phyloP scores from a whole-genome alignment of 2,329 filamentous ascomycete species.

The Pseudogymnoascus sp. region DNA sequence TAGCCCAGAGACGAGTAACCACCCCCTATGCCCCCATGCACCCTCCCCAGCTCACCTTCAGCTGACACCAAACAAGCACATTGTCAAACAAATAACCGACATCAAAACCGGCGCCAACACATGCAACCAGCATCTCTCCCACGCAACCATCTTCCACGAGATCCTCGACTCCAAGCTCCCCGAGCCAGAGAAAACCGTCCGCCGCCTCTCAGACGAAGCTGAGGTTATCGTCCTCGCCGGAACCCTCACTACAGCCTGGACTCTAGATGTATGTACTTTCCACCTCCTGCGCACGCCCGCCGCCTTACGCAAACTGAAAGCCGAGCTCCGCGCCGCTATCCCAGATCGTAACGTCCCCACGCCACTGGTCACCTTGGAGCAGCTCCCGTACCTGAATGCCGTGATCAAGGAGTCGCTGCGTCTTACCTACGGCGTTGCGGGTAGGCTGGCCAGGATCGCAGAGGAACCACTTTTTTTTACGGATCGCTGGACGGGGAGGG shows the following conservation, averaged over 20 bases:
- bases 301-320: constrained; percentile 24
- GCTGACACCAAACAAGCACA: background rate
- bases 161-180: background rate
- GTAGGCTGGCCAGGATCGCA: constrained; percentile 22
- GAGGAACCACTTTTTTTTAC: constrained; percentile 16
- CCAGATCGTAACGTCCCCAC: constrained; percentile 9
- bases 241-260: constrained; percentile 30
- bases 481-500: constrained; percentile 6
- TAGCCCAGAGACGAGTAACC: background rate
- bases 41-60: background rate
- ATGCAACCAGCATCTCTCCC: background rate
- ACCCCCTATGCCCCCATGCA: background rate
- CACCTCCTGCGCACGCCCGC: constrained; percentile 29
- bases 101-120: constrained; percentile 1
- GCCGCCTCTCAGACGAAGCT: constrained; percentile 10
- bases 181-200: background rate
- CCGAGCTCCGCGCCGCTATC: constrained; percentile 26
- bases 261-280: constrained; percentile 29
- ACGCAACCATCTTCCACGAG: constrained; percentile 1
- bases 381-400: constrained; percentile 25
- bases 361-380: constrained; percentile 17
- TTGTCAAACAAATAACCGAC: background rate
- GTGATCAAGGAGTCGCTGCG: constrained; percentile 30
- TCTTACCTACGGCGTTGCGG: constrained; percentile 25
- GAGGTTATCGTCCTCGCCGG: constrained; percentile 25